These are phyloP conservation scores for Pythium chondricola DNA, from an alignment of 352 stramenopile genomes.

Conservation along the genomic window DNA sequence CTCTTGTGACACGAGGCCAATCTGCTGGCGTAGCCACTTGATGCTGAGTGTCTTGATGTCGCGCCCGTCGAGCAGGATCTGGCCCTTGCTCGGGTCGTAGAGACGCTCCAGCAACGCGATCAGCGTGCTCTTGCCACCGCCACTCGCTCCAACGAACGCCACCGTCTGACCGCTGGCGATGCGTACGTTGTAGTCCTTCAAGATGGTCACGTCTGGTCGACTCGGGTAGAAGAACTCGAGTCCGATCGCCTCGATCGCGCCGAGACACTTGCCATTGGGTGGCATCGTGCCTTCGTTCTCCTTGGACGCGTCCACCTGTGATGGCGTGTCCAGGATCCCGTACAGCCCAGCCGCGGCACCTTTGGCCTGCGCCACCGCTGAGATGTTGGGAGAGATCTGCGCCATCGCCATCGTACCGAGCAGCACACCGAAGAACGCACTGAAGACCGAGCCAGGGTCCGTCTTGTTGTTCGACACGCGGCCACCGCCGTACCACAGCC, in stretches of 20 bases:
- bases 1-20: slow-evolving; percentile 61
- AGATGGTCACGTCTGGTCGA: slow-evolving; percentile 24
- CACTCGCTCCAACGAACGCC: slow-evolving; percentile 21
- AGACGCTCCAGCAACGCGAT: slow-evolving; percentile 69
- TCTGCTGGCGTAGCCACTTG: slow-evolving; percentile 42
- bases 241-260: slow-evolving; percentile 35
- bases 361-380: slow-evolving; percentile 22
- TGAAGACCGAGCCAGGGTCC: slow-evolving; percentile 24
- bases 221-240: slow-evolving; percentile 64
- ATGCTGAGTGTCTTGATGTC: slow-evolving; percentile 63
- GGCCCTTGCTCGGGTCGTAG: slow-evolving; percentile 66
- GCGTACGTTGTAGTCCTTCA: slow-evolving; percentile 17
- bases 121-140: slow-evolving; percentile 29
- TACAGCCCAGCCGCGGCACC: slow-evolving; percentile 26
- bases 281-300: slow-evolving; percentile 23
- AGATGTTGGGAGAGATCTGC: slow-evolving; percentile 29
- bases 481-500: slow-evolving; percentile 29
- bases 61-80: slow-evolving; percentile 63
- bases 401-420: slow-evolving; percentile 27
- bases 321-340: slow-evolving; percentile 24
- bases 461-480: slow-evolving; percentile 21
- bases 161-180: slow-evolving; percentile 28
- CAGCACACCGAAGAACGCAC: slow-evolving; percentile 28
- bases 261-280: slow-evolving; percentile 9
- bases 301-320: slow-evolving; percentile 28